Evolutionary conservation across 2,329 filamentous ascomycete species (phyloP).

Genomic region (Byssothecium circinans): DNA sequence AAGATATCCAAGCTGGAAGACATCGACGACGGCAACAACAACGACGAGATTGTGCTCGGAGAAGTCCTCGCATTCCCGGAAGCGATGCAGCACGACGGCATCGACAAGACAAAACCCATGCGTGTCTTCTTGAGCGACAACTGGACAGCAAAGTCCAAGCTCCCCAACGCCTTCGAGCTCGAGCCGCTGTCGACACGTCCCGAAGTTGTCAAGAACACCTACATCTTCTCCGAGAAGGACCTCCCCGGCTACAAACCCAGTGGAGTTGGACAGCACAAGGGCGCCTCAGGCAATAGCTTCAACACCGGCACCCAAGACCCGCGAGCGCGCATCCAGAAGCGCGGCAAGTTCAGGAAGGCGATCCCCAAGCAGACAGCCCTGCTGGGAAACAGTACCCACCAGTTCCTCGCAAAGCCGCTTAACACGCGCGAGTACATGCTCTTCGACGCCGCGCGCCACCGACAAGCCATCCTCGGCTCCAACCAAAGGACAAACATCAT

Average conservation of each 20-base stretch:
- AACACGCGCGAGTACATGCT: conserved; percentile 47
- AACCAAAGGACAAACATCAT: conserved; percentile 35
- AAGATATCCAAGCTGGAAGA: conserved; percentile 41
- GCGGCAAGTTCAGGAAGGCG: conserved; percentile 39
- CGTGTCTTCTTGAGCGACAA: conserved; percentile 66
- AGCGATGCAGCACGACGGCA: conserved; percentile 24
- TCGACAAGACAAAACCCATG: conserved; percentile 54
- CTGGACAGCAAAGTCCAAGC: conserved; percentile 66
- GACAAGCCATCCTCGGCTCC: conserved; percentile 50
- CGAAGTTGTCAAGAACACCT: conserved; percentile 75
- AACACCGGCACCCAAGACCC: conserved; percentile 31
- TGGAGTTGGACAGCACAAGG: conserved; percentile 29
- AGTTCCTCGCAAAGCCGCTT: conserved; percentile 55
- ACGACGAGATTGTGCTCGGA: conserved; percentile 44
- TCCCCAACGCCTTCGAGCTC: conserved; percentile 89
- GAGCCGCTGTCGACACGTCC: conserved; percentile 60
- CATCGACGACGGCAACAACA: conserved; percentile 38
- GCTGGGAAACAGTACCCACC: conserved; percentile 61
- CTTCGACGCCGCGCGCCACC: conserved; percentile 45
- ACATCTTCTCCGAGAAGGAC: conserved; percentile 91
- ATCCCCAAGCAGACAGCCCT: conserved; percentile 54
- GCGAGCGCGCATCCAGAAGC: conserved; percentile 37
- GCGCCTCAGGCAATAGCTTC: conserved; percentile 20
- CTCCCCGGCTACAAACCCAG: conserved; percentile 69
- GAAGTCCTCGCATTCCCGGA: conserved; percentile 32